Conservation (phyloP, 208 protist genomes). For the Crithidia expoeki region DNA sequence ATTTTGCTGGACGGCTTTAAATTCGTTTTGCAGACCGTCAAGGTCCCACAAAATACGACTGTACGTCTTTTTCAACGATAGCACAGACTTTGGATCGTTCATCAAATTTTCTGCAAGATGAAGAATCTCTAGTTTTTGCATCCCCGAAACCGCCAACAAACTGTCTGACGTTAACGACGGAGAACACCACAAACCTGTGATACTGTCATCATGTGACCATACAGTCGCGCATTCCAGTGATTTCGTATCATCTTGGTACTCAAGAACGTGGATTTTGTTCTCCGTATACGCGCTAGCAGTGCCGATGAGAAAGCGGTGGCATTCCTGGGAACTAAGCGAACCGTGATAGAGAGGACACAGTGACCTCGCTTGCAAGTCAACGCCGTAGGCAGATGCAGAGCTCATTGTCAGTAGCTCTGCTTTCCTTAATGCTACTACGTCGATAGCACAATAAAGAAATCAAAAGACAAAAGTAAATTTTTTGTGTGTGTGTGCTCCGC, state of each 20-base stretch:
- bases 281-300: slow-evolving; percentile 48
- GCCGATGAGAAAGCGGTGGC: slow-evolving; percentile 74
- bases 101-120: slow-evolving; percentile 45
- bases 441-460: too few relatives aligned
- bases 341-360: slow-evolving; percentile 68
- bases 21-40: slow-evolving; percentile 79
- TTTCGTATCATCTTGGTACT: slow-evolving; percentile 71
- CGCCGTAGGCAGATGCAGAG: slow-evolving; percentile 56
- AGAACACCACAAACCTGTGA: slow-evolving; percentile 68
- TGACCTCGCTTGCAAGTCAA: slow-evolving; percentile 58
- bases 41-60: slow-evolving; percentile 80
- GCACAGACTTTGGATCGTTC: slow-evolving; percentile 47
- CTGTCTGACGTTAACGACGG: slow-evolving; percentile 52
- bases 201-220: slow-evolving; percentile 63
- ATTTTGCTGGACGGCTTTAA: slow-evolving; percentile 35
- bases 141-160: slow-evolving; percentile 48
- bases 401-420: slow-evolving; percentile 23
- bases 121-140: slow-evolving; percentile 35
- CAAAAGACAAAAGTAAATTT: too few relatives aligned
- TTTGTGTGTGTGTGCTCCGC: too few relatives aligned
- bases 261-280: slow-evolving; percentile 82
- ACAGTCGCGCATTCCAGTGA: slow-evolving; percentile 62
- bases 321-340: slow-evolving; percentile 38
- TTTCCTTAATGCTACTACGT: neutral
- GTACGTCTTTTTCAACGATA: slow-evolving; percentile 21